Evolutionary conservation across 345 rosid genomes (phyloP), one percentile per base, ranked within the genome.

Genomic region (Citrus mangshanensis): DNA sequence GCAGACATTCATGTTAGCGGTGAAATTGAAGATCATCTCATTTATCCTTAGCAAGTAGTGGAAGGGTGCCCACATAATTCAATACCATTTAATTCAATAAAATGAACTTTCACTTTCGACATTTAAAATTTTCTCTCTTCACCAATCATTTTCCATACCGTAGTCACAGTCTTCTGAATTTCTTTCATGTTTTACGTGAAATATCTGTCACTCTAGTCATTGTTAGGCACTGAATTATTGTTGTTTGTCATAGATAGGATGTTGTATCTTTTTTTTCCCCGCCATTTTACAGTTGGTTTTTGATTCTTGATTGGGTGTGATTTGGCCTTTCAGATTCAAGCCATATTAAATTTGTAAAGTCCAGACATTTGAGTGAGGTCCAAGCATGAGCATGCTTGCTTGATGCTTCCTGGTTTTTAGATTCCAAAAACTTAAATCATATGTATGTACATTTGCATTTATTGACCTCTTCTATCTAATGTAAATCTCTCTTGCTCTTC

Each of bases 261-360:
- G 16, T 59, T 67, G 32, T 55, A 62, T 81, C 49, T 61, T 72
- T 54, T 70, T 28, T 70, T 22, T 68, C 21, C 1, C 6, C 32
- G 0, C 12, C 10, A n/a, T 4, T 35, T 14, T 18, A 18, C 25
- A 4, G 40, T 28, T 30, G 55, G 69, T 70, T 67, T 55, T 46
- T 18, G 49, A 81, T 79, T 79, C 83, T 80, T 85, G 80, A 72
- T 81, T 81, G 84, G 62, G 38, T 81, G 86, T 84, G 81, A 77
- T 84, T 82, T 85, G 79, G 84, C 77, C 37, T 68, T 81, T 72
- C 63, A 79, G 80, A 67, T 76, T 78, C 74, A 78, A 83, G 72
- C 73, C 77, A 74, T 63, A 74, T 86, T 74, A 83, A 74, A 76
- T 71, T 74, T 85, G 85, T 86, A 81, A 78, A 84, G 84, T 80